Evolutionary conservation across 352 stramenopile species (phyloP).

Genomic region (Pythium monospermum): DNA sequence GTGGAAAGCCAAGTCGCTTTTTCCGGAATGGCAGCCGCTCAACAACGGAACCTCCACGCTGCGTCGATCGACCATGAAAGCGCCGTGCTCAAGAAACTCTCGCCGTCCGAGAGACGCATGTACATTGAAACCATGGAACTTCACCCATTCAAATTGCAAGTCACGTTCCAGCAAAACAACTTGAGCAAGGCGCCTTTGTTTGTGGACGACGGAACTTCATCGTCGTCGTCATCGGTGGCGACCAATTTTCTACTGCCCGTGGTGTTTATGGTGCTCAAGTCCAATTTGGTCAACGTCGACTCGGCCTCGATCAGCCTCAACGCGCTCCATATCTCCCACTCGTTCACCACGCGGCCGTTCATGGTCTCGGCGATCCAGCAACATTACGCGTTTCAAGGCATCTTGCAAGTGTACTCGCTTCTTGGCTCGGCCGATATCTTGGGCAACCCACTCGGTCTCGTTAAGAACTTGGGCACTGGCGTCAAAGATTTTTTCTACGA

Average conservation of each 20-base stretch:
- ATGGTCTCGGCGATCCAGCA: slow-evolving; percentile 72
- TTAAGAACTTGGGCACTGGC: slow-evolving; percentile 83
- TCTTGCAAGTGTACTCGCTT: slow-evolving; percentile 78
- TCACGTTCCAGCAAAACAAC: slow-evolving; percentile 73
- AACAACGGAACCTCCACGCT: background rate
- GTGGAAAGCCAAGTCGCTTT: background rate
- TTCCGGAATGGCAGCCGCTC: background rate
- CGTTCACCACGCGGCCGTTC: slow-evolving; percentile 66
- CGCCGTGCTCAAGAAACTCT: slow-evolving; percentile 21
- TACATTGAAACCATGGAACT: slow-evolving; percentile 85
- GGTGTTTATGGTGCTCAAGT: slow-evolving; percentile 57
- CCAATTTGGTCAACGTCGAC: slow-evolving; percentile 74
- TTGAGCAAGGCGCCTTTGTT: slow-evolving; percentile 36
- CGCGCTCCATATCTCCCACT: slow-evolving; percentile 75
- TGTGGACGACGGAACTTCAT: slow-evolving; percentile 26
- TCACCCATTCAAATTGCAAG: slow-evolving; percentile 70
- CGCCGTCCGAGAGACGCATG: slow-evolving; percentile 49
- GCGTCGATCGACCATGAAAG: slow-evolving; percentile 12
- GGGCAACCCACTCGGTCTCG: slow-evolving; percentile 86
- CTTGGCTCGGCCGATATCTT: slow-evolving; percentile 76
- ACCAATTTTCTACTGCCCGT: slow-evolving; percentile 44
- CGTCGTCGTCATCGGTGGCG: no score
- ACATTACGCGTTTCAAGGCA: slow-evolving; percentile 75
- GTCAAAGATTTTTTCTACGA: slow-evolving; percentile 92
- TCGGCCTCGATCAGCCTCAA: slow-evolving; percentile 76